A percentile compares a stretch with the other conserved stretches of the same genome.
Evolutionary conservation across 2,329 filamentous ascomycete species (phyloP).

Genomic region (Phialophora expanda): DNA sequence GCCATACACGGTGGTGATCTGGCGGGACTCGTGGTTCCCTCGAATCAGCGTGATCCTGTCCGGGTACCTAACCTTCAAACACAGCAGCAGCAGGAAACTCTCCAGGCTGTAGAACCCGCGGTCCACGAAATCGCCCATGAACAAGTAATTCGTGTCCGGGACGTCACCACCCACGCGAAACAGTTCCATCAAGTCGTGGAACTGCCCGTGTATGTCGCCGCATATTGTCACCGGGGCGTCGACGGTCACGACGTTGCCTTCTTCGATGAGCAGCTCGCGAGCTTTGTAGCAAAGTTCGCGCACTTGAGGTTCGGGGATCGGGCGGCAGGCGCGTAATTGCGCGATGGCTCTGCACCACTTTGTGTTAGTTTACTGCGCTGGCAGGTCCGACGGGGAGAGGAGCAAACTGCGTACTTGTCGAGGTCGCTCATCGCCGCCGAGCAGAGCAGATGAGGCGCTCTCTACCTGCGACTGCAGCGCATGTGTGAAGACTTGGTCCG

Average conservation of each 20-base stretch:
- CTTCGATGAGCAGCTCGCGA: slow-evolving; percentile 92
- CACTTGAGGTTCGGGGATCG: slow-evolving; percentile 93
- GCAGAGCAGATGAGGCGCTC: slow-evolving; percentile 27
- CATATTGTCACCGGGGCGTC: slow-evolving; percentile 96
- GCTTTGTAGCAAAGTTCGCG: slow-evolving; percentile 97
- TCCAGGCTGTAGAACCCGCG: slow-evolving; percentile 98
- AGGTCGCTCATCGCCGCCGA: slow-evolving; percentile 79
- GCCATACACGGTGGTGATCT: slow-evolving; percentile 96
- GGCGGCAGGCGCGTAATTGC: slow-evolving; percentile 91
- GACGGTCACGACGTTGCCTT: slow-evolving; percentile 95
- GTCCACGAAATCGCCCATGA: slow-evolving; percentile 99
- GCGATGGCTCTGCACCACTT: slow-evolving; percentile 76
- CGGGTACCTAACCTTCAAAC: slow-evolving; percentile 95
- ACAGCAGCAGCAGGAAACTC: slow-evolving; percentile 92
- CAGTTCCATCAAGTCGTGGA: slow-evolving; percentile 95
- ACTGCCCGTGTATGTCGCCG: slow-evolving; percentile 95
- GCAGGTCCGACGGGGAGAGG: not conserved
- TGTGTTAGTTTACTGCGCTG: not conserved
- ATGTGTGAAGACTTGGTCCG: slow-evolving; percentile 17
- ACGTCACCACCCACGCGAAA: slow-evolving; percentile 93
- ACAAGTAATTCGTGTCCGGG: slow-evolving; percentile 94
- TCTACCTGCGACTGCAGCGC: slow-evolving; percentile 21
- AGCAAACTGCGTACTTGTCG: slow-evolving; percentile 69
- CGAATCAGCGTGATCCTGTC: slow-evolving; percentile 96
- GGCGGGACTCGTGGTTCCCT: slow-evolving; percentile 92